These are phyloP conservation scores for Fragilaria crotonensis DNA, from an alignment of 108 stramenopile species.

Conservation along the genomic window DNA sequence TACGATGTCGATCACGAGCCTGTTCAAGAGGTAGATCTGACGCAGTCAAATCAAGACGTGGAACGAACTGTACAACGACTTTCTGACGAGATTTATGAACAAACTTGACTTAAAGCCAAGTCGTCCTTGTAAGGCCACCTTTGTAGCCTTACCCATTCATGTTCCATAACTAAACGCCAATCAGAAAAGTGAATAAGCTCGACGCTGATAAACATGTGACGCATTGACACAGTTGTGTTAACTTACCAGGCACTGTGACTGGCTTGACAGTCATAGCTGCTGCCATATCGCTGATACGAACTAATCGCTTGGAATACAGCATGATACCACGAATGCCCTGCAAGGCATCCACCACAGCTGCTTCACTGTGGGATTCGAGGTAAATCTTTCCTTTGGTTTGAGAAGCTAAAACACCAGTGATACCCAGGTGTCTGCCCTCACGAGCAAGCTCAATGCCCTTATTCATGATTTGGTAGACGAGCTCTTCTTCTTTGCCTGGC, in stretches of 20 bases:
- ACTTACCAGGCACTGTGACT: slow-evolving; percentile 82
- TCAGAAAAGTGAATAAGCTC: neutral
- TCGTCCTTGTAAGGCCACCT: slow-evolving; percentile 95
- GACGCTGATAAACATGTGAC: neutral
- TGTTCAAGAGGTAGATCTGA: slow-evolving; percentile 69
- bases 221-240: neutral
- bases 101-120: slow-evolving; percentile 84
- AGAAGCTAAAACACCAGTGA: slow-evolving; percentile 80
- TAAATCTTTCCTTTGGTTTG: slow-evolving; percentile 89
- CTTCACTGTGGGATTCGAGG: slow-evolving; percentile 88
- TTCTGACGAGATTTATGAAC: slow-evolving; percentile 88
- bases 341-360: slow-evolving; percentile 86
- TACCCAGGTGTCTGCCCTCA: slow-evolving; percentile 66
- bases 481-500: slow-evolving; percentile 82
- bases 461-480: slow-evolving; percentile 92
- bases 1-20: slow-evolving; percentile 67
- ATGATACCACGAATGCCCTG: slow-evolving; percentile 81
- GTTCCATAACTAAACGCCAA: slow-evolving; percentile 61
- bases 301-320: slow-evolving; percentile 72
- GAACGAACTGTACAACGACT: slow-evolving; percentile 88
- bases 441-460: slow-evolving; percentile 82
- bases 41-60: slow-evolving; percentile 83
- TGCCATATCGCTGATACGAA: slow-evolving; percentile 94
- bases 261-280: slow-evolving; percentile 87
- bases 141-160: slow-evolving; percentile 93